phyloP scores from a whole-genome alignment of 2,329 filamentous ascomycete species.

The Fusarium sp. region DNA sequence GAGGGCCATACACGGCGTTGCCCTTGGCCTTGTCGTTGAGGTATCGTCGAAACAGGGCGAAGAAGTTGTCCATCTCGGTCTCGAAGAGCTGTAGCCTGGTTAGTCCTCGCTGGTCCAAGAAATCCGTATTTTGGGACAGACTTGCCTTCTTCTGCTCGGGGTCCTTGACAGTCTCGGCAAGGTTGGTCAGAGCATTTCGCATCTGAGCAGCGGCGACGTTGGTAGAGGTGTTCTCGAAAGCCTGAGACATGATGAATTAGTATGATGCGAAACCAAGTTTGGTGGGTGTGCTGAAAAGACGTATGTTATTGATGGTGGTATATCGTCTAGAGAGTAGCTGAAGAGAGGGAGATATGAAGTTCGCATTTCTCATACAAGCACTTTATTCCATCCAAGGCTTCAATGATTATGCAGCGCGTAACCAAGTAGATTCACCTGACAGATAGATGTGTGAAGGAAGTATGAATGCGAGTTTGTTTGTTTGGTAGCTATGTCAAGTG shows the following conservation, averaged over 20 bases:
- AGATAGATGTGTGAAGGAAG: background rate
- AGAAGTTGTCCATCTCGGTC: conserved; percentile 99
- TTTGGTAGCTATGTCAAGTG: background rate
- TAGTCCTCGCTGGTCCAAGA: conserved; percentile 8
- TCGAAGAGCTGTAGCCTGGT: conserved; percentile 79
- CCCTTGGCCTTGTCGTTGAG: conserved; percentile 99
- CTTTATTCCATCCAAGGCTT: background rate
- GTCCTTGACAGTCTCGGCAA: conserved; percentile 90
- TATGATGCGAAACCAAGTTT: conserved; percentile 15
- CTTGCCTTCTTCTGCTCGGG: conserved; percentile 84
- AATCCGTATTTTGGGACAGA: conserved; percentile 4
- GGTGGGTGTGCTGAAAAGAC: background rate
- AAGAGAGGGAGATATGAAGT: background rate
- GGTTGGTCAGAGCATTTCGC: conserved; percentile 95
- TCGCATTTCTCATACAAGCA: background rate
- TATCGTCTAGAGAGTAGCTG: background rate
- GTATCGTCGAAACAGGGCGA: conserved; percentile 97
- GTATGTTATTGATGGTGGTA: background rate
- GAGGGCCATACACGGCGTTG: conserved; percentile 78
- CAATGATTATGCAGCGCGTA: conserved; percentile 11
- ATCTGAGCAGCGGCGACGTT: conserved; percentile 98
- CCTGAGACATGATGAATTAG: conserved; percentile 67
- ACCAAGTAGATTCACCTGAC: conserved; percentile 8
- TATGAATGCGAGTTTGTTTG: background rate
- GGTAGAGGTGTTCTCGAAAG: conserved; percentile 99